Percentiles rank a stretch among this genome's conserved stretches.
phyloP scores from a whole-genome alignment of 257 asterid genomes.

The Solanum piurae region DNA sequence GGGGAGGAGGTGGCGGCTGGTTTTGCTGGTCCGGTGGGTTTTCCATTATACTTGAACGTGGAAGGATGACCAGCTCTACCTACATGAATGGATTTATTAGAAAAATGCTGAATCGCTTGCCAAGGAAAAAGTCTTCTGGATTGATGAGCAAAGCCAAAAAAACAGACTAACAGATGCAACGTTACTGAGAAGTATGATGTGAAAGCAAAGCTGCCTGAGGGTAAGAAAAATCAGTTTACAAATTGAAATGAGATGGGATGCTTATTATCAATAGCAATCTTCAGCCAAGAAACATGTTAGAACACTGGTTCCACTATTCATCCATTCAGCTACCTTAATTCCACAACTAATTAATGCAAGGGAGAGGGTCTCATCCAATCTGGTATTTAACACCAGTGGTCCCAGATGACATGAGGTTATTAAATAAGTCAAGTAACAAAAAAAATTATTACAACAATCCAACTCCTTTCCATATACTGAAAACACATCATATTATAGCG shows the following conservation, averaged over 20 bases:
- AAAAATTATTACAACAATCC: background rate
- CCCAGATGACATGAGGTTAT: background rate
- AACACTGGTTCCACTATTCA: background rate
- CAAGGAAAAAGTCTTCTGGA: background rate
- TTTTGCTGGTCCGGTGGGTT: slow-evolving; percentile 58
- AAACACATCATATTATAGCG: background rate
- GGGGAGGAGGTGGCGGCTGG: slow-evolving; percentile 64
- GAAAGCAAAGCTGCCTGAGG: background rate
- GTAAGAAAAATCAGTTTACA: background rate
- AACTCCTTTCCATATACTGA: background rate
- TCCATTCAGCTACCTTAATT: background rate
- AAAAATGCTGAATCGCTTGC: background rate
- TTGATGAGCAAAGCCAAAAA: background rate
- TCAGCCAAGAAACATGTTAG: background rate
- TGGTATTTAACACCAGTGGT: background rate
- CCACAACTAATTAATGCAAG: background rate
- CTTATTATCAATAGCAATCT: background rate
- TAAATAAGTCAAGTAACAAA: background rate
- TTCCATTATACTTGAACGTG: slow-evolving; percentile 60
- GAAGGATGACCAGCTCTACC: slow-evolving; percentile 86
- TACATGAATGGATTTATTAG: slow-evolving; percentile 16
- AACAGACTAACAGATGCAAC: background rate
- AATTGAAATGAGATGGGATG: background rate
- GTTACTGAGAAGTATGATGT: background rate
- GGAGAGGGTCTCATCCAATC: background rate